Base-by-base conservation (phyloP, 2,329 filamentous ascomycete species). In the Colletotrichum echinochloae region DNA sequence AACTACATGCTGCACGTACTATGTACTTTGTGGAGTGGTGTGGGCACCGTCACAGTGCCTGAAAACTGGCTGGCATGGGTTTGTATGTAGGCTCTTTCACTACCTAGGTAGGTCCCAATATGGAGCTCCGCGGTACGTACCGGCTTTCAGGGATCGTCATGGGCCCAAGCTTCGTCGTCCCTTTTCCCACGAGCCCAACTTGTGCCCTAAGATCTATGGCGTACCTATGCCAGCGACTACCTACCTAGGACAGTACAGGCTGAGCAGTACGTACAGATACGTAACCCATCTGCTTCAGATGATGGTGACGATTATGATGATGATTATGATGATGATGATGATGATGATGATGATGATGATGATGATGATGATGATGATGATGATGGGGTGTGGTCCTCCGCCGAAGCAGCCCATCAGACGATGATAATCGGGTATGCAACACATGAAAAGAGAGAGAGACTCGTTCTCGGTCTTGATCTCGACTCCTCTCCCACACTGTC, bases 231-330 rank as follows among this genome's bases (percentile, higher is more conserved):
- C 18, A 28, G 14, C 30, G 48, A 52, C 26, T 20, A 28, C n/a
- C n/a, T n/a, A n/a, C n/a, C n/a, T n/a, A n/a, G n/a, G 16, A 26
- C 52, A 55, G 11, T 8, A 37, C 30, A n/a, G n/a, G n/a, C n/a
- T n/a, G n/a, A n/a, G n/a, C n/a, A n/a, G n/a, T n/a, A 2, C 12
- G 51, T 54, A n/a, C 9, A 39, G 54, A 18, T 6, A n/a, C 35
- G 54, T 39, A 26, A 2, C 8, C n/a, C 52, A 35, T 20, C 16
- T 79, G 81, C 84, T 85, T 75, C 78, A 74, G 66, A 84, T 86
- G 75, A 86, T 79, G 75, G 84, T 86, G 73, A 82, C 69, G 65
- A 76, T 77, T n/a, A n/a, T n/a, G n/a, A n/a, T n/a, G n/a, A n/a
- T n/a, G n/a, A n/a, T n/a, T n/a, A n/a, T n/a, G n/a, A n/a, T n/a